Evolutionary conservation across 345 rosid genomes (phyloP), one percentile per base, ranked within the genome.

Genomic region (Isatis tinctoria): DNA sequence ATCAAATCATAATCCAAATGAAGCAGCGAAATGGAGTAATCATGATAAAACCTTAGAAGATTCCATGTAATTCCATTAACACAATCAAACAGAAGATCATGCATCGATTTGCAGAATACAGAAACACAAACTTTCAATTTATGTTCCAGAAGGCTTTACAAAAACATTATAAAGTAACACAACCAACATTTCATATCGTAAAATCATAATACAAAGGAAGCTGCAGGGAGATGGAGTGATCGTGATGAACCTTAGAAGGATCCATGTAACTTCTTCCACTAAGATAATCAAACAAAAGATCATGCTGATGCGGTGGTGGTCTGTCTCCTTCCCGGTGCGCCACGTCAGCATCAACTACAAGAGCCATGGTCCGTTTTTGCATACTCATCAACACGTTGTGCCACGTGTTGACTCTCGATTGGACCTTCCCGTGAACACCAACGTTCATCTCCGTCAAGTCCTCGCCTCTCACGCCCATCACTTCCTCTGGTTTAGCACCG

Each of bases 391-490:
- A 74, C 6, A 89, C 90, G 74, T 87, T 91, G 17, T 88, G 90
- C 96, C 97, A 93, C 59, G 98, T 85, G 82, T 87, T 87, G 3
- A 88, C 93, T 14, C 97, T 85, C 8, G 98, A 94, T 60, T 80
- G 82, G 4, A 60, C 88, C 78, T 82, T 83, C 0, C 93, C 90
- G 47, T 82, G 74, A 47, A 84, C 48, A 0, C 98, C 98, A 2
- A 94, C 88, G 73, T 94, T 94, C 86, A 94, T 75, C 66, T 78
- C 88, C 70, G 80, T 71, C 80, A 89, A 77, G 22, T 94, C 96
- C 76, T 89, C 96, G 60, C 87, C 67, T 76, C 73, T 80, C n/a
- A 91, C 85, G 9, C 65, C 74, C 72, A 84, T 26, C 22, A 94
- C 92, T 83, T 91, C 98, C 78, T 85, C 92, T 9, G 96, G 91